phyloP scores from a whole-genome alignment of 2,329 filamentous ascomycete species.

The Fonsecaea nubica region DNA sequence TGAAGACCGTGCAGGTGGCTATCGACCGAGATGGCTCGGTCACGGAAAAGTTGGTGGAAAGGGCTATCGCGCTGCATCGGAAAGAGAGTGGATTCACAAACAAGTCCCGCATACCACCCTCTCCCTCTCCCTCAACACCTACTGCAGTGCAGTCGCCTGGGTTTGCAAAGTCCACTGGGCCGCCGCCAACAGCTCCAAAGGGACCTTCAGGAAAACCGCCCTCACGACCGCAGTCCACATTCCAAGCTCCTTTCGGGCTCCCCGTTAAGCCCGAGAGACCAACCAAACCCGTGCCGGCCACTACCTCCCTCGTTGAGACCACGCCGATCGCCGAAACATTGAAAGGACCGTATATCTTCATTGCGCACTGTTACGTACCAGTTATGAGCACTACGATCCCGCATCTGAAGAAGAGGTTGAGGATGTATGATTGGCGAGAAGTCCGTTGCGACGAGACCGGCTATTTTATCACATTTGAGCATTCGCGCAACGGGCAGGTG shows the following conservation, averaged over 20 bases:
- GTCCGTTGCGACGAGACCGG: constrained; percentile 84
- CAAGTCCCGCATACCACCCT: constrained; percentile 39
- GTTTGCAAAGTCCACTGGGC: constrained; percentile 60
- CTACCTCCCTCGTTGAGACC: constrained; percentile 62
- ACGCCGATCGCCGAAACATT: constrained; percentile 72
- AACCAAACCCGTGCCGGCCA: constrained; percentile 45
- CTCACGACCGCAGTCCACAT: constrained; percentile 43
- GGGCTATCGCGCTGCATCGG: constrained; percentile 71
- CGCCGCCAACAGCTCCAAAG: constrained; percentile 85
- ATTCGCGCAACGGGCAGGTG: constrained; percentile 74
- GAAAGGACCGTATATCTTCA: constrained; percentile 85
- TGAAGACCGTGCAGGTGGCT: constrained; percentile 78
- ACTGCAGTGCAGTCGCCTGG: constrained; percentile 44
- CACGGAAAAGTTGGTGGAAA: constrained; percentile 78
- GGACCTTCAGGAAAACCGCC: constrained; percentile 71
- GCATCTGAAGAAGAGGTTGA: constrained; percentile 88
- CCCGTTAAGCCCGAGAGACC: constrained; percentile 26
- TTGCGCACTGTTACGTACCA: constrained; percentile 84
- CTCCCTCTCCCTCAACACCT: constrained; percentile 38
- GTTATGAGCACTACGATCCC: constrained; percentile 83
- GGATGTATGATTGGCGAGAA: constrained; percentile 79
- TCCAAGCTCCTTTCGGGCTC: constrained; percentile 44
- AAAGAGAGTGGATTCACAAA: constrained; percentile 54
- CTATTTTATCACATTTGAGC: constrained; percentile 90
- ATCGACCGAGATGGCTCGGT: constrained; percentile 87